These are phyloP conservation scores for Penicillium robsamsonii DNA, from an alignment of 495 filamentous ascomycete genomes.

Conservation along the genomic window DNA sequence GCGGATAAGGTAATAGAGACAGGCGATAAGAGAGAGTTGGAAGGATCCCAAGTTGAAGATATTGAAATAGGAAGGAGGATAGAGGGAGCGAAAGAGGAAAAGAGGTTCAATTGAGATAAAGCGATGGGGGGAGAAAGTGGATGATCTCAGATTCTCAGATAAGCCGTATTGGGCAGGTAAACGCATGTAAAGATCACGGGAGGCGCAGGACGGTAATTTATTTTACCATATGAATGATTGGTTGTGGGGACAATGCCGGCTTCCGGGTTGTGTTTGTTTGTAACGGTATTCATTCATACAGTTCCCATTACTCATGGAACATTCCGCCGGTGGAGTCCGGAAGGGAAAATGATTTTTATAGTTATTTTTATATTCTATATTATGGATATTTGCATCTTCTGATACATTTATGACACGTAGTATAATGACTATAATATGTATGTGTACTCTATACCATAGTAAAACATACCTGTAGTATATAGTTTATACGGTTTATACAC, in stretches of 20 bases:
- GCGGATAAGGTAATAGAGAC: conserved; percentile 9
- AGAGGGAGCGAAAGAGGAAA: not conserved
- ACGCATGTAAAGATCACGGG: conserved; percentile 16
- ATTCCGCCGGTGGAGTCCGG: conserved; percentile 28
- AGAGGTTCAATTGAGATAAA: not conserved
- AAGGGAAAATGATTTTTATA: not conserved
- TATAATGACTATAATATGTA: not conserved
- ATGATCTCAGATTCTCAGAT: conserved; percentile 30
- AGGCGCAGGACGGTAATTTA: conserved; percentile 22
- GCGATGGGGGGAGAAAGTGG: conserved; percentile 14
- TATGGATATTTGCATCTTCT: not conserved
- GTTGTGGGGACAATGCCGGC: conserved; percentile 8
- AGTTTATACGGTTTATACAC: not conserved
- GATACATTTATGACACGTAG: not conserved
- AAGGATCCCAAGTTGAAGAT: not conserved
- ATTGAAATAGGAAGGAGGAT: conserved; percentile 2
- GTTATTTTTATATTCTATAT: not conserved
- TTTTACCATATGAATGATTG: conserved; percentile 11
- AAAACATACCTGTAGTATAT: not conserved
- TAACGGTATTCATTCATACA: not conserved
- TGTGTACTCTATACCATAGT: not conserved
- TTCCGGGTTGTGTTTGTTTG: conserved; percentile 1
- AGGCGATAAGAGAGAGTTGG: conserved; percentile 1
- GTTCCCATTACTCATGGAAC: conserved; percentile 22
- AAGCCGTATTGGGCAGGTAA: conserved; percentile 35